Evolutionary conservation across 306 rosid species (phyloP).

Genomic region (Glycine latifolia): DNA sequence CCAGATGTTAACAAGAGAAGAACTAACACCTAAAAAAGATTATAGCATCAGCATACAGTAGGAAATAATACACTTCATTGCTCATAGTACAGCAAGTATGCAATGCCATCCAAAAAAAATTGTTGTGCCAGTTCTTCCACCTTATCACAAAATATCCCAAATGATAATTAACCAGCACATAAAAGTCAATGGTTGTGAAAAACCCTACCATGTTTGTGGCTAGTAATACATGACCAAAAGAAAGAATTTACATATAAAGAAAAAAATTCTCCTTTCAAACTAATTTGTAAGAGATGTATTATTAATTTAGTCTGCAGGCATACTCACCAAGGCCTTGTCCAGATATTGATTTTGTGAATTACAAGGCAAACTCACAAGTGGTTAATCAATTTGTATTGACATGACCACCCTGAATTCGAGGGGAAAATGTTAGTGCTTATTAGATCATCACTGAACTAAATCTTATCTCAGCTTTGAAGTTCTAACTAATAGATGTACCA

Average conservation of each 20-base stretch:
- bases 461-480: not conserved
- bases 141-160: not conserved
- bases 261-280: not conserved
- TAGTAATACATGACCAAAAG: not conserved
- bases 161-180: not conserved
- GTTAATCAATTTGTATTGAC: not conserved
- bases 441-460: not conserved
- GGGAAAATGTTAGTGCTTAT: not conserved
- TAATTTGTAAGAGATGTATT: not conserved
- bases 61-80: not conserved
- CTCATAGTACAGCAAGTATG: slow-evolving; percentile 16
- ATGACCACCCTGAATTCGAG: not conserved
- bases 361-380: not conserved
- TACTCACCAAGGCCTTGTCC: not conserved
- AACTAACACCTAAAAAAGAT: slow-evolving; percentile 66
- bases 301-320: not conserved
- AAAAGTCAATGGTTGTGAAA: slow-evolving; percentile 21
- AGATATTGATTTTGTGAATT: not conserved
- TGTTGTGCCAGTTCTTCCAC: slow-evolving; percentile 14
- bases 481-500: not conserved
- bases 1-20: slow-evolving; percentile 91
- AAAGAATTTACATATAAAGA: not conserved
- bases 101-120: not conserved
- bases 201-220: not conserved
- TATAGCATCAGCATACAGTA: slow-evolving; percentile 32